Conservation (phyloP, 208 protist species). For the Herpetomonas muscarum region DNA sequence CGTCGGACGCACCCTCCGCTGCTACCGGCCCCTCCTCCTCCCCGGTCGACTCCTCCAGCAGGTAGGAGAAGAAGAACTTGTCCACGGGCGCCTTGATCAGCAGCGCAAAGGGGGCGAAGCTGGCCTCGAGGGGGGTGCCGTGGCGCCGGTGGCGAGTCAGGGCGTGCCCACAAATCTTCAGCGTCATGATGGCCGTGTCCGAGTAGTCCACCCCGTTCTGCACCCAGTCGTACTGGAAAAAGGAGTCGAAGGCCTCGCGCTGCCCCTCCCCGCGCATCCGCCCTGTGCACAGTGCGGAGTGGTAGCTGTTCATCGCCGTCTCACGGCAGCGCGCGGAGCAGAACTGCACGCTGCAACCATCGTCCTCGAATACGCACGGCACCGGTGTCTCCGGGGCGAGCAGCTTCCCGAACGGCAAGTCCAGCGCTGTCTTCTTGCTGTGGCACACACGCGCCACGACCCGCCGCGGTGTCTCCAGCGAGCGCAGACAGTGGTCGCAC, state of each 20-base stretch:
- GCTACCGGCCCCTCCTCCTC: slow-evolving; percentile 3
- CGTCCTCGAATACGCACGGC: slow-evolving; percentile 24
- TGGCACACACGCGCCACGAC: slow-evolving; percentile 34
- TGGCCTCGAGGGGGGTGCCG: slow-evolving; percentile 16
- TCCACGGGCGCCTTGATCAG: slow-evolving; percentile 45
- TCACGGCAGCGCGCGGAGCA: slow-evolving; percentile 61
- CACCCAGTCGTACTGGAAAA: slow-evolving; percentile 46
- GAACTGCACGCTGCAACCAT: slow-evolving; percentile 47
- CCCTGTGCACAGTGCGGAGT: slow-evolving; percentile 39
- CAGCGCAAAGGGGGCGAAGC: slow-evolving; percentile 41
- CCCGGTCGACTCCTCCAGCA: slow-evolving; percentile 19
- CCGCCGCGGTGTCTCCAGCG: slow-evolving; percentile 47
- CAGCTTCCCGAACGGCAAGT: slow-evolving; percentile 24
- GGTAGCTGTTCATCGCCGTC: slow-evolving; percentile 31
- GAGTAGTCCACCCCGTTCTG: slow-evolving; percentile 63
- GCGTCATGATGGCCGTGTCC: slow-evolving; percentile 58
- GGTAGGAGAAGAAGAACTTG: slow-evolving; percentile 62
- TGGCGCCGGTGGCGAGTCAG: slow-evolving; percentile 30
- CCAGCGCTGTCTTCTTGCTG: slow-evolving; percentile 25
- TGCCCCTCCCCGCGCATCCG: slow-evolving; percentile 31
- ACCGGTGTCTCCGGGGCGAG: slow-evolving; percentile 20
- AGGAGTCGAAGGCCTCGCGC: slow-evolving; percentile 24
- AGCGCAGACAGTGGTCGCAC: slow-evolving; percentile 51
- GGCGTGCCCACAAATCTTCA: slow-evolving; percentile 47
- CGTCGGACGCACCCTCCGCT: too few species aligned